Percentiles rank a stretch among this genome's conserved stretches.
Conservation (phyloP, 1,139 yeast genomes). For the Lodderomyces orthopsilosis region DNA sequence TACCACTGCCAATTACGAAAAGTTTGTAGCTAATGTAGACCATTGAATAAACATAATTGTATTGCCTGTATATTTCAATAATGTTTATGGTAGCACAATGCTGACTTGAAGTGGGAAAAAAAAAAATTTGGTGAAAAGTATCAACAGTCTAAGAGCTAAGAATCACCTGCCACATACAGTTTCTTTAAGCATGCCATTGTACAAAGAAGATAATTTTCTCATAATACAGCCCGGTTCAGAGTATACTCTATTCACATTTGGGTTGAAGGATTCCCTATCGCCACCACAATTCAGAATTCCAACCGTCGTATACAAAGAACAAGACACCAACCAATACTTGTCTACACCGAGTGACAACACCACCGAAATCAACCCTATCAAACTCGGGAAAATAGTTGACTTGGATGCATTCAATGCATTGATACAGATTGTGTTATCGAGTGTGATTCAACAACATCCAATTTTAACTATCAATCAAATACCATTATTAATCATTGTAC, state of each 20-base stretch:
- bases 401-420: slow-evolving; percentile 70
- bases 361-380: slow-evolving; percentile 58
- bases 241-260: slow-evolving; percentile 73
- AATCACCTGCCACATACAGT: too few species aligned
- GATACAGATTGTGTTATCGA: slow-evolving; percentile 56
- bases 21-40: slow-evolving; percentile 36
- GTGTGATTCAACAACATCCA: slow-evolving; percentile 52
- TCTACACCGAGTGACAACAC: slow-evolving; percentile 30
- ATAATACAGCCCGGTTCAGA: slow-evolving; percentile 82
- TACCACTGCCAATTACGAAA: slow-evolving; percentile 39
- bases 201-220: slow-evolving; percentile 58
- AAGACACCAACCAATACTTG: slow-evolving; percentile 38
- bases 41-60: slow-evolving; percentile 5
- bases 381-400: slow-evolving; percentile 60
- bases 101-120: neutral
- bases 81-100: neutral
- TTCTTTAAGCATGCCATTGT: slow-evolving; percentile 68
- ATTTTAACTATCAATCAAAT: slow-evolving; percentile 47
- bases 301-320: slow-evolving; percentile 63
- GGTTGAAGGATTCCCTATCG: slow-evolving; percentile 72
- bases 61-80: too few species aligned
- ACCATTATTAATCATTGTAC: slow-evolving; percentile 54
- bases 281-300: slow-evolving; percentile 79
- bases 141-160: neutral
- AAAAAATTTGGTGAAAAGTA: neutral